phyloP scores from a whole-genome alignment of 1,139 yeast genomes.

The Kluyveromyces sp. region DNA sequence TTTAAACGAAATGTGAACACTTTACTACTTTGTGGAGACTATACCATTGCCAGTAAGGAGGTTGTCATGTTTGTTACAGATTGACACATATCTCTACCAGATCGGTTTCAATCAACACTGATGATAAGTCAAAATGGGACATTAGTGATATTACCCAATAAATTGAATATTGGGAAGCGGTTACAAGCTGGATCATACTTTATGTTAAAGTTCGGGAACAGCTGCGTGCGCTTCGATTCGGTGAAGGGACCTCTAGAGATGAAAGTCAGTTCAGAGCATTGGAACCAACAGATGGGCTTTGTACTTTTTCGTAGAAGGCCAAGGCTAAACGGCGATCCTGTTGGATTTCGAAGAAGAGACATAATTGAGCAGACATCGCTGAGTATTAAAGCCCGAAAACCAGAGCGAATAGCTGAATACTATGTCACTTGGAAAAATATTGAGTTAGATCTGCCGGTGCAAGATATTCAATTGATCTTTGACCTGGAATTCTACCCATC shows the following conservation, averaged over 20 bases:
- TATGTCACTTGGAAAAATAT: slow-evolving; percentile 12
- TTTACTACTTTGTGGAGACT: no score
- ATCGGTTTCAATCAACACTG: not conserved
- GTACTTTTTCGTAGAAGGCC: slow-evolving; percentile 9
- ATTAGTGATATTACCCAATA: slow-evolving; percentile 7
- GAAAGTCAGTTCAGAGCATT: slow-evolving; percentile 3
- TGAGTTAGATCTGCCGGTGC: slow-evolving; percentile 2
- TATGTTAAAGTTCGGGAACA: slow-evolving; percentile 7
- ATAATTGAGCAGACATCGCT: slow-evolving; percentile 6
- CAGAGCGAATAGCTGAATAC: not conserved
- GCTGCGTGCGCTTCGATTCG: slow-evolving; percentile 8
- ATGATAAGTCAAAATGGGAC: slow-evolving; percentile 9
- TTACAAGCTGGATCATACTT: slow-evolving; percentile 8
- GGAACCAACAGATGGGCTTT: slow-evolving; percentile 6
- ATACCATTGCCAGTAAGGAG: no score
- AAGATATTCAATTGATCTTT: slow-evolving; percentile 5
- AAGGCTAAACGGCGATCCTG: slow-evolving; percentile 1
- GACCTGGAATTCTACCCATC: slow-evolving; percentile 15
- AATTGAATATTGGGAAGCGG: not conserved
- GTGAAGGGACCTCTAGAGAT: slow-evolving; percentile 4
- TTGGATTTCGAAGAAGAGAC: slow-evolving; percentile 9
- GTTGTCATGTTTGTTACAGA: not conserved
- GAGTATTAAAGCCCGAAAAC: not conserved
- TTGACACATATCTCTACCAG: not conserved
- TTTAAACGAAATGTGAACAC: no score